A percentile compares a stretch with the other conserved stretches of the same genome.
Conservation (phyloP, 192 early-diverging fungal genomes). For the Podila clonocystis region DNA sequence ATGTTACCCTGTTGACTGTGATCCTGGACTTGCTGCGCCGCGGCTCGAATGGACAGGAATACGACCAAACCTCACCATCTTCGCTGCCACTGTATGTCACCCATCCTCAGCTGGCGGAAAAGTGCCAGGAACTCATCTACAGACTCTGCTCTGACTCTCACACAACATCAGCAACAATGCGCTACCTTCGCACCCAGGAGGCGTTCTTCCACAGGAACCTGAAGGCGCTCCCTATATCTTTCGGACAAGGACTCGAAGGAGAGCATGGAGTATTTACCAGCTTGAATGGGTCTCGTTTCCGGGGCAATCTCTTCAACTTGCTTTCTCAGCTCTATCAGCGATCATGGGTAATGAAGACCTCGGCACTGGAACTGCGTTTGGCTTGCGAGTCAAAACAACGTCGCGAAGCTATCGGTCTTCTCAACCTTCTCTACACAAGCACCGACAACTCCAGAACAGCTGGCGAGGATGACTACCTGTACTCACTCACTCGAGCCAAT, state of each 20-base stretch:
- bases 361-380: conserved; percentile 88
- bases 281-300: conserved; percentile 20
- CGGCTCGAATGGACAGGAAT: conserved; percentile 53
- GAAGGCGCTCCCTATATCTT: conserved; percentile 51
- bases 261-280: conserved; percentile 27
- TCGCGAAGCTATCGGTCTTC: conserved; percentile 40
- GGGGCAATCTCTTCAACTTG: conserved; percentile 45
- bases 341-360: conserved; percentile 88
- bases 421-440: conserved; percentile 49
- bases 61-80: conserved; percentile 35
- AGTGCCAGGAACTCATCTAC: conserved; percentile 90
- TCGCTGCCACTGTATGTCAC: conserved; percentile 62
- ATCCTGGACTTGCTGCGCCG: conserved; percentile 68
- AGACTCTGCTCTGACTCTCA: conserved; percentile 76
- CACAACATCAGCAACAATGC: conserved; percentile 76
- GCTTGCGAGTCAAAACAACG: conserved; percentile 48
- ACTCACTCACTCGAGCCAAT: conserved; percentile 13
- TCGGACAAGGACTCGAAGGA: conserved; percentile 32
- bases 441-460: conserved; percentile 27
- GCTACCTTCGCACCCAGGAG: conserved; percentile 82
- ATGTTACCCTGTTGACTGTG: conserved; percentile 68
- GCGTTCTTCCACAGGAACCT: conserved; percentile 81
- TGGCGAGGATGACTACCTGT: conserved; percentile 46
- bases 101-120: conserved; percentile 85
- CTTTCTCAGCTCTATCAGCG: conserved; percentile 80